These are phyloP conservation scores for Scytalidium sp. DNA, from an alignment of 2,329 filamentous ascomycete species.

Conservation along the genomic window DNA sequence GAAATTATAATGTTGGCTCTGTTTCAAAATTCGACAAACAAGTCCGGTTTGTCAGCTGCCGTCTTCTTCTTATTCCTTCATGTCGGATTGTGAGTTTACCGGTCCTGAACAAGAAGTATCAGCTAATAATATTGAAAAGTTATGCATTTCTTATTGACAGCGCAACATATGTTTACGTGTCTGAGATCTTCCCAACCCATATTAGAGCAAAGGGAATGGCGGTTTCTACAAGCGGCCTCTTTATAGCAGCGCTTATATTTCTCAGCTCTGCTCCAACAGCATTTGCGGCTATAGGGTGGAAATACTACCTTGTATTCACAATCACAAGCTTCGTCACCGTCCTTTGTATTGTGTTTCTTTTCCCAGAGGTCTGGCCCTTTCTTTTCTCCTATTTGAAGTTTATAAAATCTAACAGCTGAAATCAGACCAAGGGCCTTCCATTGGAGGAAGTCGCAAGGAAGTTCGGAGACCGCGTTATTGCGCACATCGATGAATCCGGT, in stretches of 20 bases:
- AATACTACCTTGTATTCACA: constrained; percentile 6
- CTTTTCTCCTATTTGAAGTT: too few species aligned
- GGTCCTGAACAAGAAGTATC: too few species aligned
- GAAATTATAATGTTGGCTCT: constrained; percentile 19
- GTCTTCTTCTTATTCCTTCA: constrained; percentile 16
- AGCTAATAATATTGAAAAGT: too few species aligned
- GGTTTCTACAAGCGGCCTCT: not conserved
- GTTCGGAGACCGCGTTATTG: constrained; percentile 5
- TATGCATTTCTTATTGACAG: constrained; percentile 3
- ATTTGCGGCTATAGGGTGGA: constrained; percentile 6
- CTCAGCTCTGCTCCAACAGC: constrained; percentile 1
- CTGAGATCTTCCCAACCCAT: constrained; percentile 12
- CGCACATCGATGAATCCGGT: too few species aligned
- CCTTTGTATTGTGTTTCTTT: too few species aligned
- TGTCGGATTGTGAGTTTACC: too few species aligned
- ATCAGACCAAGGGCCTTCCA: constrained; percentile 4
- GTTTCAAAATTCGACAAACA: constrained; percentile 16
- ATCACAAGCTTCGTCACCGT: too few species aligned
- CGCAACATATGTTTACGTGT: constrained; percentile 2
- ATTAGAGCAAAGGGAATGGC: constrained; percentile 6
- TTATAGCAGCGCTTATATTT: constrained; percentile 5
- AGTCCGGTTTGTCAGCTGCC: constrained; percentile 18
- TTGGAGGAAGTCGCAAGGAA: constrained; percentile 6
- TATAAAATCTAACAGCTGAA: too few species aligned
- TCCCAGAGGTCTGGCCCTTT: too few species aligned